These are phyloP conservation scores for Moricandia arvensis DNA, from an alignment of 345 rosid species.

Conservation along the genomic window DNA sequence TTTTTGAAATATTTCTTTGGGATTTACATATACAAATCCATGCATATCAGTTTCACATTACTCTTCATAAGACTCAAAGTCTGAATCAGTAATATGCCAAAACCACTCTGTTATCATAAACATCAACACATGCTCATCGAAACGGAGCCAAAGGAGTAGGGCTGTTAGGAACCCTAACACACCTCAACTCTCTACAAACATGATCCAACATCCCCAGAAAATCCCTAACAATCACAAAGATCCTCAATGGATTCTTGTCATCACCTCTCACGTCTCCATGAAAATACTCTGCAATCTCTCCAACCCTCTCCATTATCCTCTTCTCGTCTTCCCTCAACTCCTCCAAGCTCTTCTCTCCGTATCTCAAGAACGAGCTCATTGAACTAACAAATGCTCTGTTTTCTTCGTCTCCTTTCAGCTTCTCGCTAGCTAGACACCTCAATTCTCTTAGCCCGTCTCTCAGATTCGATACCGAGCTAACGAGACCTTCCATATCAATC, in stretches of 20 bases:
- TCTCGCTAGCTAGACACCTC: constrained; percentile 42
- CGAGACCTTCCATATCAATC: constrained; percentile 81
- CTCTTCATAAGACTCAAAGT: constrained; percentile 14
- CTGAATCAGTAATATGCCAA: constrained; percentile 1
- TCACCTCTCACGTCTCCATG: constrained; percentile 89
- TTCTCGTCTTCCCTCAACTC: constrained; percentile 71
- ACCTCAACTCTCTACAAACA: constrained; percentile 86
- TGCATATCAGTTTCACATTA: background rate
- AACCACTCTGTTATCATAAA: constrained; percentile 9
- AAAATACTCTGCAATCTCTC: constrained; percentile 84
- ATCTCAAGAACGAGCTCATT: constrained; percentile 56
- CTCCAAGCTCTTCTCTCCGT: constrained; percentile 62
- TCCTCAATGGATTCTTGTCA: constrained; percentile 79
- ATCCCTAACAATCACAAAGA: constrained; percentile 96
- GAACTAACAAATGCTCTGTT: constrained; percentile 52
- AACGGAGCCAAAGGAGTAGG: constrained; percentile 81
- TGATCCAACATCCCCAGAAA: constrained; percentile 92
- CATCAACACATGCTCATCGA: constrained; percentile 37
- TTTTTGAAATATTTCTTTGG: background rate
- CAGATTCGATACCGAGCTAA: constrained; percentile 74
- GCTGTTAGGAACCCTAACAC: constrained; percentile 54
- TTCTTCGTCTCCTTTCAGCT: constrained; percentile 41
- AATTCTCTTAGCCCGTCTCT: constrained; percentile 61
- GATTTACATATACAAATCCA: constrained; percentile 21
- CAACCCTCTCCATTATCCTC: constrained; percentile 59